Evolutionary conservation across 192 early-diverging fungal genomes (phyloP).

Genomic region (Gigaspora rosea): DNA sequence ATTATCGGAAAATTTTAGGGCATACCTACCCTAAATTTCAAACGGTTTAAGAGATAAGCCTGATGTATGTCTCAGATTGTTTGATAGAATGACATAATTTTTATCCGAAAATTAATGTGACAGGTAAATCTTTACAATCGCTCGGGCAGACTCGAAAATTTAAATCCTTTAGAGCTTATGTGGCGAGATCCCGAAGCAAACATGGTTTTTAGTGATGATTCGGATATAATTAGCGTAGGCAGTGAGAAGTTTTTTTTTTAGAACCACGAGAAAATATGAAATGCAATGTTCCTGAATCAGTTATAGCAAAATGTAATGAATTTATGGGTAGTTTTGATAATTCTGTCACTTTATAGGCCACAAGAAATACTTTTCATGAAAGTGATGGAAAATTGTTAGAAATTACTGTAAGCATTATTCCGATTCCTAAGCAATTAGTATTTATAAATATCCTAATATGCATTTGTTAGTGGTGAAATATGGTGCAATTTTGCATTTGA

Average conservation of each 20-base stretch:
- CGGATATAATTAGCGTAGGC: constrained; percentile 4
- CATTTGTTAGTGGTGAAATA: constrained; percentile 8
- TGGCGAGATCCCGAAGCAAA: constrained; percentile 4
- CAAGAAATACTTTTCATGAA: constrained; percentile 6
- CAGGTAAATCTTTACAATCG: too few relatives aligned
- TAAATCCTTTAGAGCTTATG: too few relatives aligned
- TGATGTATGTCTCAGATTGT: too few relatives aligned
- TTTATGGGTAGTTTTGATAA: constrained; percentile 15
- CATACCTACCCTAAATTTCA: too few relatives aligned
- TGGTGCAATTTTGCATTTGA: constrained; percentile 1
- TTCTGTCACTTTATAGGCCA: background rate
- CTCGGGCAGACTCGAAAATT: background rate
- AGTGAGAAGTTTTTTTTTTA: constrained; percentile 12
- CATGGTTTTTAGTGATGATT: constrained; percentile 12
- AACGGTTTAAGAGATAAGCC: too few relatives aligned
- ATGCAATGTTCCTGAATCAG: background rate
- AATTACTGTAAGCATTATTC: constrained; percentile 14
- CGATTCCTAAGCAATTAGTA: background rate
- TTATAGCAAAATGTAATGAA: constrained; percentile 18
- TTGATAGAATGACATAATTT: too few relatives aligned
- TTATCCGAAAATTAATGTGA: too few relatives aligned
- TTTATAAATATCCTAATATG: background rate
- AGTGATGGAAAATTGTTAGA: background rate
- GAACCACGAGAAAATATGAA: constrained; percentile 23
- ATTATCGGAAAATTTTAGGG: too few relatives aligned